phyloP scores from a whole-genome alignment of 2,329 filamentous ascomycete species.

The Penicillium hordei region DNA sequence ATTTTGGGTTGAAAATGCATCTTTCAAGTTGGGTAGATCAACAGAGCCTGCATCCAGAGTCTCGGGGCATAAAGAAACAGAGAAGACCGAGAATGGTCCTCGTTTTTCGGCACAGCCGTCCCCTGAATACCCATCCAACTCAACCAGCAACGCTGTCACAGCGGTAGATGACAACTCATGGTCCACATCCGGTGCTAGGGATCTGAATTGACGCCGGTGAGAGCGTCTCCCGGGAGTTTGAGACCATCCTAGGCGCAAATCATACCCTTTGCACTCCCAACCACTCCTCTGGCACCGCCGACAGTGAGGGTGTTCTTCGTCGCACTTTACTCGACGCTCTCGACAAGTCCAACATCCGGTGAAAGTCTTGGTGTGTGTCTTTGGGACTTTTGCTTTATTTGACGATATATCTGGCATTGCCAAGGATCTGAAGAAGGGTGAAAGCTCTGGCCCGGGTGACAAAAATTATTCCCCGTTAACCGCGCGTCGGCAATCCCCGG shows the following conservation, averaged over 20 bases:
- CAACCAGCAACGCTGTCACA: conserved; percentile 19
- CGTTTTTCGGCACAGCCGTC: conserved; percentile 16
- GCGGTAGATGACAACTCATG: conserved; percentile 17
- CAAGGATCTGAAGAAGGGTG: conserved; percentile 7
- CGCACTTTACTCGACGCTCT: conserved; percentile 24
- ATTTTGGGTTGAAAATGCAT: not conserved
- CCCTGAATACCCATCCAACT: conserved; percentile 19
- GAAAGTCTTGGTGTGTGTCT: conserved; percentile 25
- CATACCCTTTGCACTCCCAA: conserved; percentile 25
- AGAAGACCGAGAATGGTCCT: conserved; percentile 28
- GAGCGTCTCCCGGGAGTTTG: conserved; percentile 13
- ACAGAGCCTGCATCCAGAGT: not conserved
- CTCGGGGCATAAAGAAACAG: conserved; percentile 4
- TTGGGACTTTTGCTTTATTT: conserved; percentile 13
- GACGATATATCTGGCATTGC: conserved; percentile 17
- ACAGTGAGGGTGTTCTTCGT: conserved; percentile 24
- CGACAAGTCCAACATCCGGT: conserved; percentile 30
- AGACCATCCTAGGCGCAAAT: conserved; percentile 25
- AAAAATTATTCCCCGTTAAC: conserved; percentile 7
- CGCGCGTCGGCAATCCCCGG: conserved; percentile 12
- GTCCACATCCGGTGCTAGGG: conserved; percentile 2
- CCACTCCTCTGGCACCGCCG: conserved; percentile 22
- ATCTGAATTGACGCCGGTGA: conserved; percentile 18
- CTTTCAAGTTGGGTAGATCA: not conserved
- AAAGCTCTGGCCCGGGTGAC: conserved; percentile 4